A percentile compares a stretch with the other conserved stretches of the same genome.
These are phyloP conservation scores for Lachnellula willkommii DNA, from an alignment of 2,329 filamentous ascomycete genomes.

Conservation along the genomic window DNA sequence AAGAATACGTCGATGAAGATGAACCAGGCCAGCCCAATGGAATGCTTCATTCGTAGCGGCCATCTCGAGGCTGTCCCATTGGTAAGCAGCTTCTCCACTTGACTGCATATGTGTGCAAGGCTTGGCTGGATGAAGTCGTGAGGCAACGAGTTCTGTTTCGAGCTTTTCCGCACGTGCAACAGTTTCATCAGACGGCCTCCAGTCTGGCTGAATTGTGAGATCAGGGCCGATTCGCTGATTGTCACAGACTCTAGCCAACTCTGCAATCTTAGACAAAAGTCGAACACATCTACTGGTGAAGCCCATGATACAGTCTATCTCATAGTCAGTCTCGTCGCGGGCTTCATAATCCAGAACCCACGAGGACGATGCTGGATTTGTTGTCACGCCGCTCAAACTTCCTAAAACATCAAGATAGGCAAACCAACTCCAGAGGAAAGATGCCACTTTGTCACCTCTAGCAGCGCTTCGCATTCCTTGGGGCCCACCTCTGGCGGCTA, in stretches of 20 bases:
- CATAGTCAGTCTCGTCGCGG: slow-evolving; percentile 55
- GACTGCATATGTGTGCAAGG: slow-evolving; percentile 41
- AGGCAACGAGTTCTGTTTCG: slow-evolving; percentile 55
- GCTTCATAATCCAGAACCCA: slow-evolving; percentile 41
- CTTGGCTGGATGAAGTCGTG: slow-evolving; percentile 39
- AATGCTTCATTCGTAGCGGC: slow-evolving; percentile 71
- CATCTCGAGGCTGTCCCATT: slow-evolving; percentile 59
- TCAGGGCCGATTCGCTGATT: slow-evolving; percentile 54
- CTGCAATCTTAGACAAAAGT: slow-evolving; percentile 66
- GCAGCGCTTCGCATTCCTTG: slow-evolving; percentile 43
- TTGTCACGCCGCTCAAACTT: slow-evolving; percentile 55
- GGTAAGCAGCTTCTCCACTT: slow-evolving; percentile 43
- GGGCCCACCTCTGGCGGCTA: slow-evolving; percentile 58
- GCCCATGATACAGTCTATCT: slow-evolving; percentile 76
- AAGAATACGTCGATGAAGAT: slow-evolving; percentile 69
- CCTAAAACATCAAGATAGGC: slow-evolving; percentile 78
- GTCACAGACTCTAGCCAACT: slow-evolving; percentile 65
- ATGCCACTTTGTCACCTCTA: slow-evolving; percentile 54
- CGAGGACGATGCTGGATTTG: slow-evolving; percentile 19
- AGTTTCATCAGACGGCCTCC: slow-evolving; percentile 54
- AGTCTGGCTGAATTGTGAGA: slow-evolving; percentile 45
- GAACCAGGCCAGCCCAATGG: slow-evolving; percentile 72
- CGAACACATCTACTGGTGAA: slow-evolving; percentile 69
- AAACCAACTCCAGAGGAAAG: slow-evolving; percentile 78
- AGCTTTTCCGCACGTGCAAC: slow-evolving; percentile 53